Evolutionary conservation across 257 asterid species (phyloP).

Genomic region (Solanum verrucosum): DNA sequence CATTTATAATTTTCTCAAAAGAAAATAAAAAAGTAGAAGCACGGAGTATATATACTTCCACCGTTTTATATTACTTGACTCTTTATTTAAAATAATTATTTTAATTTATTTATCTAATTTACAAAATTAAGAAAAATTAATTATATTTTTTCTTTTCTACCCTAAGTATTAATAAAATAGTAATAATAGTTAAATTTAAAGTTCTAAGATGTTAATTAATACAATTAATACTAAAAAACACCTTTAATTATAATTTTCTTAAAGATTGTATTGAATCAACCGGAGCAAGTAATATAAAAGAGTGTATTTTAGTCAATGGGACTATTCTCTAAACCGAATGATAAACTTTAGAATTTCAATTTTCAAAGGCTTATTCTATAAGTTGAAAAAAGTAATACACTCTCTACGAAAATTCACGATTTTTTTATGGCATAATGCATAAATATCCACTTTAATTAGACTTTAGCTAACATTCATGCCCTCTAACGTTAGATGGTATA

Average conservation of each 20-base stretch:
- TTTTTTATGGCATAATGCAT: no score
- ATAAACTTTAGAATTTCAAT: not conserved
- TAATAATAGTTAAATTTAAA: no score
- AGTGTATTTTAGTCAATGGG: not conserved
- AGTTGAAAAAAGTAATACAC: not conserved
- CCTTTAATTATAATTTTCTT: not conserved
- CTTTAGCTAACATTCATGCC: no score
- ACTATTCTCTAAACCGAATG: not conserved
- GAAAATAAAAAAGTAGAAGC: not conserved
- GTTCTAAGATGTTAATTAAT: no score
- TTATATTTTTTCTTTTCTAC: not conserved
- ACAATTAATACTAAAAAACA: no score
- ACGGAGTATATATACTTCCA: not conserved
- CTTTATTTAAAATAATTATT: no score
- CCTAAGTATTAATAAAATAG: not conserved
- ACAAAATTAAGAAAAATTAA: not conserved
- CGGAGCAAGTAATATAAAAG: not conserved
- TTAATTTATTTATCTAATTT: no score
- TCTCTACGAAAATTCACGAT: not conserved
- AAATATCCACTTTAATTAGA: no score
- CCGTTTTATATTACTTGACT: not conserved
- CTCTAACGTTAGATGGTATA: fast-evolving
- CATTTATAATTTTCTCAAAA: not conserved
- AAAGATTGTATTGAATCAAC: not conserved
- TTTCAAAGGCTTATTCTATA: not conserved